These are phyloP conservation scores for Aspergillus campestris DNA, from an alignment of 495 filamentous ascomycete species.

Conservation along the genomic window DNA sequence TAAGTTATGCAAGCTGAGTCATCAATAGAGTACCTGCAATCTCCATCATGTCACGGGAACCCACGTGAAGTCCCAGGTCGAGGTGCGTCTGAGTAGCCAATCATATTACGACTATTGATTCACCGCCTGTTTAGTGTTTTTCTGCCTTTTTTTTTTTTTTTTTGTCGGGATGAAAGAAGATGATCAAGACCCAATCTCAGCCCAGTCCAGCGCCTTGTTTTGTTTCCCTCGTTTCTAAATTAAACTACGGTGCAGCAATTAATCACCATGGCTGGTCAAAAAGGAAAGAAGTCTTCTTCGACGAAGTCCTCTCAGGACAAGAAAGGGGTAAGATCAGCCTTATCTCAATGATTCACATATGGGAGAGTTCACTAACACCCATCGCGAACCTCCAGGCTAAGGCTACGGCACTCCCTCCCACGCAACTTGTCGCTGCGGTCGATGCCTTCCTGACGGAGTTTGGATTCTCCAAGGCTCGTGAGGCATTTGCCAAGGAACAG, in stretches of 20 bases:
- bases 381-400: background rate
- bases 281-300: conserved; percentile 17
- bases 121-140: conserved; percentile 11
- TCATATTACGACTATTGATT: conserved; percentile 2
- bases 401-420: conserved; percentile 32
- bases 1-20: no score
- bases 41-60: conserved; percentile 3
- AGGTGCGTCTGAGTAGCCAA: conserved; percentile 10
- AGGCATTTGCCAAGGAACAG: conserved; percentile 51
- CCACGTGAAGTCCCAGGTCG: conserved; percentile 12
- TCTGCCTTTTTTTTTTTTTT: conserved; percentile 23
- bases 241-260: background rate
- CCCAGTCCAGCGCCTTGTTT: background rate
- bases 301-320: conserved; percentile 25
- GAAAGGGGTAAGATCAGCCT: conserved; percentile 24
- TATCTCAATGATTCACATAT: background rate
- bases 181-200: background rate
- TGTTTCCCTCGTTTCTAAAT: background rate
- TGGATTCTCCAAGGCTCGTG: conserved; percentile 50
- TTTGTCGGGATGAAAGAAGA: conserved; percentile 1
- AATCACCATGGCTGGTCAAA: conserved; percentile 24
- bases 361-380: background rate
- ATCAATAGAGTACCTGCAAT: background rate
- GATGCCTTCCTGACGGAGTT: conserved; percentile 57
- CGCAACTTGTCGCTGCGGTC: conserved; percentile 57